A percentile compares a stretch with the other conserved stretches of the same genome.
phyloP scores from a whole-genome alignment of 208 protist genomes.

The Blechomonas ayalai region DNA sequence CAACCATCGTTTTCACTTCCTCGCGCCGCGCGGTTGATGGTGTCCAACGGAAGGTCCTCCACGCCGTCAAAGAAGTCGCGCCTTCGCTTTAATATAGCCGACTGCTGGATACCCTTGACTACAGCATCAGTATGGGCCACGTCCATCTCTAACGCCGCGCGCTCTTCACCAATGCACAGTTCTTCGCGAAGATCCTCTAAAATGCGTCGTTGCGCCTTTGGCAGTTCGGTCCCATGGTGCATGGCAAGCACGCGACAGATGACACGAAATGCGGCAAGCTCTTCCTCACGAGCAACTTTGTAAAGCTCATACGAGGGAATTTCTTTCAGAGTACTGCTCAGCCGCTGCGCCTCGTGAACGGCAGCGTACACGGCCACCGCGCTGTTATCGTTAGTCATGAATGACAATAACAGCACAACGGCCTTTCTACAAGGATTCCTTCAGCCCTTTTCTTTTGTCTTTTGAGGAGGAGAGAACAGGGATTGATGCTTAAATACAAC shows the following conservation, averaged over 20 bases:
- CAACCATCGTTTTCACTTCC: neutral
- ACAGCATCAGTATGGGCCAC: constrained; percentile 42
- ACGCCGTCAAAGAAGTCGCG: constrained; percentile 80
- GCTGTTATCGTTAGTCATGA: too few relatives aligned
- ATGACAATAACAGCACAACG: too few relatives aligned
- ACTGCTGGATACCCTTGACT: constrained; percentile 33
- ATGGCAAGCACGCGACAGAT: constrained; percentile 72
- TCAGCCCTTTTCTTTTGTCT: too few relatives aligned
- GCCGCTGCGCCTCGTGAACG: constrained; percentile 30
- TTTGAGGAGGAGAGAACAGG: neutral
- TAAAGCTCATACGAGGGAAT: constrained; percentile 70
- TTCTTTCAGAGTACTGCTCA: constrained; percentile 9
- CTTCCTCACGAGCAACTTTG: constrained; percentile 73
- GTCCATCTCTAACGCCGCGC: constrained; percentile 38
- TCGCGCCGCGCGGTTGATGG: constrained; percentile 5
- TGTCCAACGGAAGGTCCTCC: constrained; percentile 53
- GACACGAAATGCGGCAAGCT: constrained; percentile 63
- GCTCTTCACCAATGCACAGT: constrained; percentile 33
- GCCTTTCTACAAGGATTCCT: too few relatives aligned
- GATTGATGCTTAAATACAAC: neutral
- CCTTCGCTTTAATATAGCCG: constrained; percentile 43
- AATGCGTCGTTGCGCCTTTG: constrained; percentile 45
- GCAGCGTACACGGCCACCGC: constrained; percentile 42
- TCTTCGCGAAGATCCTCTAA: constrained; percentile 72
- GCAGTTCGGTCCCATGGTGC: constrained; percentile 37